Percentiles rank a stretch among this genome's conserved stretches.
phyloP scores from a whole-genome alignment of 2,329 filamentous ascomycete species.

The Sclerotinia nivalis region DNA sequence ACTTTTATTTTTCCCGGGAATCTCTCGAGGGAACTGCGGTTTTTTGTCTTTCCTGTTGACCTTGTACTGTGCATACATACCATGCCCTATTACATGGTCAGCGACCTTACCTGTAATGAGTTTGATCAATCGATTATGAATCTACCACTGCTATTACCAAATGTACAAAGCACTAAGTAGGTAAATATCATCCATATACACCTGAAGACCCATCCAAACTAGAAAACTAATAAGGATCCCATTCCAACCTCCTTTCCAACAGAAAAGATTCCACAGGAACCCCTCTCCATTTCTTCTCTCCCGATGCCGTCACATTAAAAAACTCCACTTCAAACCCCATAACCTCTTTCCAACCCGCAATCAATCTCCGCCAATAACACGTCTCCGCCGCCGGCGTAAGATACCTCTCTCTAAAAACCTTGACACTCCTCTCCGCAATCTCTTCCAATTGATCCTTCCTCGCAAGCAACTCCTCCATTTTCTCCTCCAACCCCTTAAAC shows the following conservation, averaged over 20 bases:
- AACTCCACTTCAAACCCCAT: conserved; percentile 24
- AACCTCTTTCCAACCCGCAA: conserved; percentile 48
- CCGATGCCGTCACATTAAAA: not conserved
- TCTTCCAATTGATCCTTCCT: conserved; percentile 43
- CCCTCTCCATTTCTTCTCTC: conserved; percentile 13
- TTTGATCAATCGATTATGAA: too few relatives aligned
- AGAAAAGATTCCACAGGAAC: conserved; percentile 20
- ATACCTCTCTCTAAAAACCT: conserved; percentile 45
- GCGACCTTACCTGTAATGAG: too few relatives aligned
- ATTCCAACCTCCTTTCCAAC: conserved; percentile 21
- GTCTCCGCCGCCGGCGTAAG: conserved; percentile 51
- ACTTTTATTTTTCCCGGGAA: too few relatives aligned
- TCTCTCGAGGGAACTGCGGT: too few relatives aligned
- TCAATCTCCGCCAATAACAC: conserved; percentile 53
- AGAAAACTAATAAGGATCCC: conserved; percentile 20
- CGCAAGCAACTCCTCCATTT: conserved; percentile 42
- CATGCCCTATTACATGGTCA: too few relatives aligned
- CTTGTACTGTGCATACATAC: too few relatives aligned
- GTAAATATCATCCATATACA: not conserved
- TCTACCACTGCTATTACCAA: too few relatives aligned
- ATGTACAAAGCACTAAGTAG: too few relatives aligned
- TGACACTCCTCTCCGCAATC: conserved; percentile 18
- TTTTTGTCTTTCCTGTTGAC: too few relatives aligned
- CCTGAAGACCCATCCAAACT: not conserved
- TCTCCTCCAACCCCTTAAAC: conserved; percentile 48